Evolutionary conservation across 2,329 filamentous ascomycete genomes (phyloP).

Genomic region (Aspergillus sp.): DNA sequence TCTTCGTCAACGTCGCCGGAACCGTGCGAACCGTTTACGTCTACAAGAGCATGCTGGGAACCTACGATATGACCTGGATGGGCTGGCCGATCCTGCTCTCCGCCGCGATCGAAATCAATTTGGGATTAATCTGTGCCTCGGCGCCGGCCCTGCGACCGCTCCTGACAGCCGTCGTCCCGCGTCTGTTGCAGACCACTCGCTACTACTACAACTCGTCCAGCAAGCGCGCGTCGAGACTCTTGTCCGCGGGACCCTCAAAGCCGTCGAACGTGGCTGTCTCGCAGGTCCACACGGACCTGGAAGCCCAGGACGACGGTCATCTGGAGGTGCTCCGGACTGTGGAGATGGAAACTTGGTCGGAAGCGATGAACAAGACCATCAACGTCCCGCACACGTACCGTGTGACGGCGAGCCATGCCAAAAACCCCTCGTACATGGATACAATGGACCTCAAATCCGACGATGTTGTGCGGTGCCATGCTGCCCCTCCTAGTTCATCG

Average conservation of each 20-base stretch:
- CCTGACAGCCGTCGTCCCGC: constrained; percentile 24
- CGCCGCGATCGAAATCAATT: constrained; percentile 26
- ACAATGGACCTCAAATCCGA: constrained; percentile 14
- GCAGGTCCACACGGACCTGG: constrained; percentile 7
- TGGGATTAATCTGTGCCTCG: constrained; percentile 31
- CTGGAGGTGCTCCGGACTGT: constrained; percentile 28
- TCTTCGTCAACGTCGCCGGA: constrained; percentile 29
- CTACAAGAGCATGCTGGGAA: constrained; percentile 24
- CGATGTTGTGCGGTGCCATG: constrained; percentile 5
- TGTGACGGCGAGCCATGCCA: constrained; percentile 11
- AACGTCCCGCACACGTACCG: constrained; percentile 9
- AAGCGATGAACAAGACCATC: constrained; percentile 13
- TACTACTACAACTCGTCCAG: constrained; percentile 13
- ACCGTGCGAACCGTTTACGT: constrained; percentile 28
- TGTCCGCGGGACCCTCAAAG: constrained; percentile 17
- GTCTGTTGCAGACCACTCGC: constrained; percentile 21
- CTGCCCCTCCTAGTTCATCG: constrained; percentile 16
- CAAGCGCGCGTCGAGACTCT: constrained; percentile 14
- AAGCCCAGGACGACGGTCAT: constrained; percentile 4
- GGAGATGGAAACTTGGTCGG: constrained; percentile 28
- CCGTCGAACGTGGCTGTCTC: constrained; percentile 7
- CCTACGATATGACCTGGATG: constrained; percentile 28
- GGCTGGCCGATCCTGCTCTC: constrained; percentile 27
- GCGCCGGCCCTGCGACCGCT: constrained; percentile 30
- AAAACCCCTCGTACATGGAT: constrained; percentile 7